Conservation (phyloP, 139 green algal species). For the Eudorina sp. region DNA sequence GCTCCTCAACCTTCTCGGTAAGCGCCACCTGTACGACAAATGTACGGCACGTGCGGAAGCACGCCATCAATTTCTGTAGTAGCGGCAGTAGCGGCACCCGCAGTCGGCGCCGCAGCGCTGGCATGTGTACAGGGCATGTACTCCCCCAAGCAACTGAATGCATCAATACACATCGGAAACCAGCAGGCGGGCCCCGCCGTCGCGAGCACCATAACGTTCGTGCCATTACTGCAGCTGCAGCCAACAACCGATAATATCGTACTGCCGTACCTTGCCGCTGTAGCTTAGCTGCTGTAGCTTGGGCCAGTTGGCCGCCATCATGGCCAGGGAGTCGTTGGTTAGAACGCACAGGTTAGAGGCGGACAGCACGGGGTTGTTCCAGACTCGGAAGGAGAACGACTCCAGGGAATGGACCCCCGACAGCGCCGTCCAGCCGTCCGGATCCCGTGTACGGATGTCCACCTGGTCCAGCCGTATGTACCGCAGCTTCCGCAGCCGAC, state of each 20-base stretch:
- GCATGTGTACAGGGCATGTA: too few relatives aligned
- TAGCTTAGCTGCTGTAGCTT: slow-evolving; percentile 10
- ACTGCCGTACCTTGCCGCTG: slow-evolving; percentile 15
- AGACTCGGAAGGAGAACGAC: slow-evolving; percentile 20
- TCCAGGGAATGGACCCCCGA: not conserved
- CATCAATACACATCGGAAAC: too few relatives aligned
- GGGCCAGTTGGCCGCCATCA: slow-evolving; percentile 47
- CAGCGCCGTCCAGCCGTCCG: slow-evolving; percentile 34
- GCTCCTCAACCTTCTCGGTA: slow-evolving; percentile 38
- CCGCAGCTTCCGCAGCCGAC: not conserved
- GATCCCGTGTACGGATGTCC: slow-evolving; percentile 34
- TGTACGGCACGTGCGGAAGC: too few relatives aligned
- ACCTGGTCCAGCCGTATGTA: slow-evolving; percentile 26
- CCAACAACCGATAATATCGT: not conserved
- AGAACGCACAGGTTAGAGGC: slow-evolving; percentile 21
- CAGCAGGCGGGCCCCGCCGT: too few relatives aligned
- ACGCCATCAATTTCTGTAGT: too few relatives aligned
- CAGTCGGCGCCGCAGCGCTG: too few relatives aligned
- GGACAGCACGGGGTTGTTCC: slow-evolving; percentile 37
- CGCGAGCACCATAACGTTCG: too few relatives aligned
- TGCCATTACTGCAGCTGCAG: not conserved
- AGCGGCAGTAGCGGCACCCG: too few relatives aligned
- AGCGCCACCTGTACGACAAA: slow-evolving; percentile 17
- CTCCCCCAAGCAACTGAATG: too few relatives aligned
- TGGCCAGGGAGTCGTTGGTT: slow-evolving; percentile 30